Base-by-base conservation (phyloP, 768 basidiomycete species). In the Lactarius tabidus region DNA sequence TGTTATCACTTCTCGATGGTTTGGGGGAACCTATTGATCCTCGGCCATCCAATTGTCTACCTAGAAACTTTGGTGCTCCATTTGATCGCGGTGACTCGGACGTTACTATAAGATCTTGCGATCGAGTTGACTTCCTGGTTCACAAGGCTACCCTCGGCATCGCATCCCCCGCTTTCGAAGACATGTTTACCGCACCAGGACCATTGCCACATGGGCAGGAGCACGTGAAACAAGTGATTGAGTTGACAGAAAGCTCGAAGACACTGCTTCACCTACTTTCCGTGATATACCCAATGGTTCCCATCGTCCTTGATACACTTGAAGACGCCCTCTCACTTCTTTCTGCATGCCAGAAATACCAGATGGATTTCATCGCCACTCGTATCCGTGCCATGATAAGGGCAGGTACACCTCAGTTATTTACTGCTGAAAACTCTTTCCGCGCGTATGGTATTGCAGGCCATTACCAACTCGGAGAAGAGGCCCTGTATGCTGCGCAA, bases 111-210 rank as follows among this genome's bases (percentile, higher is more conserved):
- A 80, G 82, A 59, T 81, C 84, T 10, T 82, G 81, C 57, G 85
- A 87, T 69, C 67, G 74, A 26, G 76, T 79, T 67, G 75, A 78
- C 64, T 86, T 86, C 73, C 78, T 78, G 64, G 80, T 83, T 61
- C 82, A 83, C 78, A 84, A 82, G 68, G 68, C 80, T 45, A 75
- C 87, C 61, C 76, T 88, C 14, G 78, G 82, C 20, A 70, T 85
- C 18, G 81, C 84, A 1, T 88, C 87, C 12, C 77, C 82, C 6
- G 81, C 88, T 72, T 87, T 88, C 67, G 76, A 77, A 56, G 77
- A 79, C 67, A 82, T 85, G 76, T 82, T 87, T 67, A 77, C 79
- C 1, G 31, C 51, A 1, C 52, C 52, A 9, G 52, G 51, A 6
- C 23, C 63, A 15, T 36, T 9, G 8, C 39, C 51, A 0, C 23